Evolutionary conservation across 2,329 filamentous ascomycete species (phyloP).

Genomic region (Nannizziopsis arthrosporioides): DNA sequence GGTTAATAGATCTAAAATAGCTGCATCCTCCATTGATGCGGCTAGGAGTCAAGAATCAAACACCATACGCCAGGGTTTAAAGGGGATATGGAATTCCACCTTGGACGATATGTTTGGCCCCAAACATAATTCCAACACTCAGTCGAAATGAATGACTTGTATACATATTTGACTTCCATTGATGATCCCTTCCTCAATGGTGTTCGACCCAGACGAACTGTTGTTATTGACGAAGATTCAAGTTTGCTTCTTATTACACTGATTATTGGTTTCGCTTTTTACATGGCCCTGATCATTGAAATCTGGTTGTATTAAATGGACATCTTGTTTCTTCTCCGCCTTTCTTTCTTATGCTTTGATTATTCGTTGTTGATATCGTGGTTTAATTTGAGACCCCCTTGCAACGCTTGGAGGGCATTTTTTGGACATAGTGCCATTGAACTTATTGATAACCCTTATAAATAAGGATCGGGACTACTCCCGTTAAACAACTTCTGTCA

Average conservation of each 20-base stretch:
- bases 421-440: not conserved
- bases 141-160: conserved; percentile 3
- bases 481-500: too few species aligned
- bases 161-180: not conserved
- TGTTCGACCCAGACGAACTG: not conserved
- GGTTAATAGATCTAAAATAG: conserved; percentile 31
- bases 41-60: conserved; percentile 24
- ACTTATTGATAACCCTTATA: too few species aligned
- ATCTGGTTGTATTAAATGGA: not conserved
- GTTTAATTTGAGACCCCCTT: not conserved
- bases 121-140: conserved; percentile 8
- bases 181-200: not conserved
- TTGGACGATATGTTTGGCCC: conserved; percentile 40
- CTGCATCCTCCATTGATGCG: conserved; percentile 24
- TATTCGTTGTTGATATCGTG: not conserved
- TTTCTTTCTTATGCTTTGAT: not conserved
- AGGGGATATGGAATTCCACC: conserved; percentile 38
- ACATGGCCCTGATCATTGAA: not conserved
- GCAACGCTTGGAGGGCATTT: not conserved
- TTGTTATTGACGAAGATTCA: not conserved
- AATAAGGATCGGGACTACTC: too few species aligned
- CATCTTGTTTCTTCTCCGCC: not conserved
- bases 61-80: conserved; percentile 30
- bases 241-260: not conserved
- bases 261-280: not conserved